Evolutionary conservation across 2,329 filamentous ascomycete species (phyloP), one percentile per base, ranked within the genome.

Genomic region (Dothideomycetes sp.): DNA sequence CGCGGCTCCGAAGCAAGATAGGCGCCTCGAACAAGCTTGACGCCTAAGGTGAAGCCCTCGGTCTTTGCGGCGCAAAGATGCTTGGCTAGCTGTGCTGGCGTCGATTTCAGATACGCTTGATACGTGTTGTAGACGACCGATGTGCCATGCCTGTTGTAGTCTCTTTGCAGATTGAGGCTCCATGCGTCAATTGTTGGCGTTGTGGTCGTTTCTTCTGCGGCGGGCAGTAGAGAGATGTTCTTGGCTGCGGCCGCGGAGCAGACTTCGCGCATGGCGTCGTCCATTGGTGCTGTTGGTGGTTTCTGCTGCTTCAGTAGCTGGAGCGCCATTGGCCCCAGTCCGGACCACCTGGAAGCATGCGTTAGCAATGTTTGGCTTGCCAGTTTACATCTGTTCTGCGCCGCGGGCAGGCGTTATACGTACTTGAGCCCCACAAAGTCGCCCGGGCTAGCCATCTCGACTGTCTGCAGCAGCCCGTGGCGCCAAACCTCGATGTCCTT

Each of bases 101-200:
- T 70, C 37, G 57, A 56, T 51, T 70, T 70, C 14, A 77, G 63
- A 49, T 77, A 77, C 36, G 65, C 68, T 45, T 77, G 73, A 54
- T 76, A 75, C 1, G 73, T 74, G 48, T 66, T 74, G 62, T 88
- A 93, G 41, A 95, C 70, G 38, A 88, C 73, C 3, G 83, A 79
- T 39, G 71, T 68, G 22, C 66, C 17, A 37, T 40, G 36, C 32
- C 49, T 51, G 64, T 93, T 93, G 66, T 84, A 88, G 55, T 74
- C 77, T 50, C 75, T 73, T 66, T 87, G 84, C 49, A 86, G 81
- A n/a, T 72, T 63, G 36, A 91, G 61, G 4, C 80, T 84, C 81
- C 86, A 89, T 49, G 76, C 72, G 56, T 91, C 81, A 45, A 93
- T 89, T 5, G 85, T 85, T 4, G 72, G 65, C 61, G 94, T 84